Evolutionary conservation across 2,329 filamentous ascomycete genomes (phyloP).

Genomic region (Trichoderma afroharzianum): DNA sequence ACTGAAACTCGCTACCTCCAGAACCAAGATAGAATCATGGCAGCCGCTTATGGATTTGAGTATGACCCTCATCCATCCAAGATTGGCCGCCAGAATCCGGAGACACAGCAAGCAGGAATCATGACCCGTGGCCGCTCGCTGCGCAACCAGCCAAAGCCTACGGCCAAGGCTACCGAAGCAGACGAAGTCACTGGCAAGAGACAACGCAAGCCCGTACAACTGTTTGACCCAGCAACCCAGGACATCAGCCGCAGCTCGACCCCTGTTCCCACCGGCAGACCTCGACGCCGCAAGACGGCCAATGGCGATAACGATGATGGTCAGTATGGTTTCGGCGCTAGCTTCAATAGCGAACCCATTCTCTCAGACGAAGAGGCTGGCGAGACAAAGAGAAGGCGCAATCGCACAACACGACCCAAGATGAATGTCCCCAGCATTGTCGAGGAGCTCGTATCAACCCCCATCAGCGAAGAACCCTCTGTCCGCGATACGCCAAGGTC

Average conservation of each 20-base stretch:
- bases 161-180: slow-evolving; percentile 56
- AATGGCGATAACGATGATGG: slow-evolving; percentile 29
- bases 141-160: slow-evolving; percentile 55
- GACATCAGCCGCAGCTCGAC: slow-evolving; percentile 51
- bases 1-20: slow-evolving; percentile 46
- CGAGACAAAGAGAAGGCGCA: slow-evolving; percentile 28
- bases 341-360: slow-evolving; percentile 33
- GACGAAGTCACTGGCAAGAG: slow-evolving; percentile 51
- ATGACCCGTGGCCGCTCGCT: slow-evolving; percentile 51
- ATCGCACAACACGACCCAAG: slow-evolving; percentile 29
- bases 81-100: slow-evolving; percentile 57
- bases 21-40: slow-evolving; percentile 56
- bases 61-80: slow-evolving; percentile 57
- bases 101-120: slow-evolving; percentile 48
- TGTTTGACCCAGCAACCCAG: slow-evolving; percentile 50
- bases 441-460: slow-evolving; percentile 25
- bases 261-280: slow-evolving; percentile 37
- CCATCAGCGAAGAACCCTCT: slow-evolving; percentile 11
- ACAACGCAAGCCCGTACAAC: slow-evolving; percentile 48
- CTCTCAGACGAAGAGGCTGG: slow-evolving; percentile 31
- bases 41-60: slow-evolving; percentile 57
- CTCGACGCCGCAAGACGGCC: slow-evolving; percentile 32
- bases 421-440: slow-evolving; percentile 23
- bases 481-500: slow-evolving; percentile 21
- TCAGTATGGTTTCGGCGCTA: slow-evolving; percentile 27